Conservation (phyloP, 352 stramenopile genomes). For the Pythium aphanidermatum region DNA sequence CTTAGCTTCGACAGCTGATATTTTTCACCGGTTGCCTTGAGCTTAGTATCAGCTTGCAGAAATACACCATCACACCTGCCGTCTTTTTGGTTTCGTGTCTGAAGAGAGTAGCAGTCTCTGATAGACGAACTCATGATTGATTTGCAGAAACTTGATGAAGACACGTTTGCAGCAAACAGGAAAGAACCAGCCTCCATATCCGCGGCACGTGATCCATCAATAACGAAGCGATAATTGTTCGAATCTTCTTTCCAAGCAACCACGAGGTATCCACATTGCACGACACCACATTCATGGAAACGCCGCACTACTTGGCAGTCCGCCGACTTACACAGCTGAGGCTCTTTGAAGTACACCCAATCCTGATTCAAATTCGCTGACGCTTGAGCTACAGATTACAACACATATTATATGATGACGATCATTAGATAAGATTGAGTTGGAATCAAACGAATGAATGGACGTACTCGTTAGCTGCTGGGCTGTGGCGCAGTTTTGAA, state of each 20-base stretch:
- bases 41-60: slow-evolving; percentile 50
- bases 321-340: slow-evolving; percentile 35
- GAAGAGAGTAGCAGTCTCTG: slow-evolving; percentile 53
- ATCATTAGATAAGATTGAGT: neutral
- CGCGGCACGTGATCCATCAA: slow-evolving; percentile 55
- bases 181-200: slow-evolving; percentile 68
- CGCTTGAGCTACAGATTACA: slow-evolving; percentile 23
- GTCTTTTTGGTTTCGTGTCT: slow-evolving; percentile 66
- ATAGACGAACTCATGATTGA: slow-evolving; percentile 37
- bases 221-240: slow-evolving; percentile 58
- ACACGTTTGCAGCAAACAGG: slow-evolving; percentile 24
- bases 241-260: slow-evolving; percentile 58
- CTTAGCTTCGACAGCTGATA: slow-evolving; percentile 54
- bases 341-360: slow-evolving; percentile 71
- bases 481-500: slow-evolving; percentile 38
- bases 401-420: neutral
- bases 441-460: slow-evolving; percentile 15
- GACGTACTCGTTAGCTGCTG: slow-evolving; percentile 48
- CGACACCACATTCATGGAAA: slow-evolving; percentile 57
- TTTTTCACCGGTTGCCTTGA: slow-evolving; percentile 45
- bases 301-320: slow-evolving; percentile 54
- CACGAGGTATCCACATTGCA: slow-evolving; percentile 63
- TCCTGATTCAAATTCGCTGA: slow-evolving; percentile 46
- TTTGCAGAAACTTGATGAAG: slow-evolving; percentile 4
- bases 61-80: slow-evolving; percentile 60